A percentile compares a stretch with the other conserved stretches of the same genome.
phyloP scores from a whole-genome alignment of 768 basidiomycete species.

The Trichaptum fuscoviolaceum region DNA sequence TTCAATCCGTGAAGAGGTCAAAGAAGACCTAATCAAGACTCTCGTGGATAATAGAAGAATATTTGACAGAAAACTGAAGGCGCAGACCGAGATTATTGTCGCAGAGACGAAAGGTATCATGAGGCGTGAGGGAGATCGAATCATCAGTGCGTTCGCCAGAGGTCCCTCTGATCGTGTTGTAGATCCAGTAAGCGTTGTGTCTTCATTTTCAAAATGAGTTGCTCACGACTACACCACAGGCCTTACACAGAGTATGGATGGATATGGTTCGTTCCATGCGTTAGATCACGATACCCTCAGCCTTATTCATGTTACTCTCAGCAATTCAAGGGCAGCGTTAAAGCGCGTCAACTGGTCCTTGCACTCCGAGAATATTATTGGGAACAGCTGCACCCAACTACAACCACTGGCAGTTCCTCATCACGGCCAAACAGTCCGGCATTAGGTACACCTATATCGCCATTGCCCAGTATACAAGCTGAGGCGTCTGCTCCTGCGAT shows the following conservation, averaged over 20 bases:
- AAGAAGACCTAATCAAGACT: conserved; percentile 21
- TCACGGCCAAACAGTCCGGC: not conserved
- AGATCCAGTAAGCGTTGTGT: conserved; percentile 26
- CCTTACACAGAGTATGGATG: conserved; percentile 46
- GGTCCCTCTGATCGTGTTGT: conserved; percentile 42
- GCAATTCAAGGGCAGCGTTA: conserved; percentile 50
- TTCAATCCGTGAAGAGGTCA: conserved; percentile 16
- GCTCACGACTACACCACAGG: conserved; percentile 24
- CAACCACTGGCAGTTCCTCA: not conserved
- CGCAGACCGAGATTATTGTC: conserved; percentile 33
- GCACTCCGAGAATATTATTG: conserved; percentile 33
- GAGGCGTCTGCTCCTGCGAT: not conserved
- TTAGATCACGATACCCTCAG: not conserved
- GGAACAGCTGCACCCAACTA: conserved; percentile 11
- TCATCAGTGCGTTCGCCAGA: conserved; percentile 33
- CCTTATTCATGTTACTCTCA: conserved; percentile 15
- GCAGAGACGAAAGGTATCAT: conserved; percentile 6
- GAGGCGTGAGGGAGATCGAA: conserved; percentile 28
- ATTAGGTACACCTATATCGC: not conserved
- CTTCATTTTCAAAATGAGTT: too few relatives aligned
- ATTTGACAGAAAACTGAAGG: conserved; percentile 43
- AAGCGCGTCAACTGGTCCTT: conserved; percentile 45
- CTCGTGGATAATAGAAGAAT: conserved; percentile 34
- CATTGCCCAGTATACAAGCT: not conserved
- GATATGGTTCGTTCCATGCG: conserved; percentile 37